Evolutionary conservation across 306 rosid species (phyloP).

Genomic region (Lathyrus tuberosus): DNA sequence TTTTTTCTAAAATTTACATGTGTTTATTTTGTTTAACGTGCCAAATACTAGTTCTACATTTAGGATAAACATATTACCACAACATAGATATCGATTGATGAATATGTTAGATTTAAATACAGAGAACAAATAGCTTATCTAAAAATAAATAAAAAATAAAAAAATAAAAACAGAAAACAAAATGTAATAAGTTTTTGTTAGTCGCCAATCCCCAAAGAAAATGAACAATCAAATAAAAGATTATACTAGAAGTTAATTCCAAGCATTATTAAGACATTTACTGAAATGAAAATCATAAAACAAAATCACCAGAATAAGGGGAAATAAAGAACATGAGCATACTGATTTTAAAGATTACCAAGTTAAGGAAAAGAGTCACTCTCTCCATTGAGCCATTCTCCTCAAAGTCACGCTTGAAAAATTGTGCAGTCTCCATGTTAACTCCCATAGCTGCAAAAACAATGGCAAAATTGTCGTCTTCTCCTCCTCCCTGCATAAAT

Average conservation of each 20-base stretch:
- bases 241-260: neutral
- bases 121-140: neutral
- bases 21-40: neutral
- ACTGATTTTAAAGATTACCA: slow-evolving; percentile 57
- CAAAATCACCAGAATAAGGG: neutral
- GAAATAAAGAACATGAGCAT: slow-evolving; percentile 4
- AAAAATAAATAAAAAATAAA: no score
- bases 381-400: slow-evolving; percentile 99
- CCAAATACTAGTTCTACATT: neutral
- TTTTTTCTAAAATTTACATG: neutral
- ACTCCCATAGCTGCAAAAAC: slow-evolving; percentile 99
- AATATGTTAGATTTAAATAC: slow-evolving; percentile 19
- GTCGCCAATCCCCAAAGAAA: neutral
- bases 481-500: slow-evolving; percentile 63
- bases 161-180: neutral
- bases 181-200: neutral
- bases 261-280: slow-evolving; percentile 12
- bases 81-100: slow-evolving; percentile 7
- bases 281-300: slow-evolving; percentile 16
- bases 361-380: slow-evolving; percentile 96
- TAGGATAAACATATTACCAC: slow-evolving; percentile 18
- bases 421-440: slow-evolving; percentile 99
- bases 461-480: slow-evolving; percentile 96
- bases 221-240: slow-evolving; percentile 1
- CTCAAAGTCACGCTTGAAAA: slow-evolving; percentile 98